A percentile compares a stretch with the other conserved stretches of the same genome.
Evolutionary conservation across 2,329 filamentous ascomycete species (phyloP).

Genomic region (Talaromyces sp.): DNA sequence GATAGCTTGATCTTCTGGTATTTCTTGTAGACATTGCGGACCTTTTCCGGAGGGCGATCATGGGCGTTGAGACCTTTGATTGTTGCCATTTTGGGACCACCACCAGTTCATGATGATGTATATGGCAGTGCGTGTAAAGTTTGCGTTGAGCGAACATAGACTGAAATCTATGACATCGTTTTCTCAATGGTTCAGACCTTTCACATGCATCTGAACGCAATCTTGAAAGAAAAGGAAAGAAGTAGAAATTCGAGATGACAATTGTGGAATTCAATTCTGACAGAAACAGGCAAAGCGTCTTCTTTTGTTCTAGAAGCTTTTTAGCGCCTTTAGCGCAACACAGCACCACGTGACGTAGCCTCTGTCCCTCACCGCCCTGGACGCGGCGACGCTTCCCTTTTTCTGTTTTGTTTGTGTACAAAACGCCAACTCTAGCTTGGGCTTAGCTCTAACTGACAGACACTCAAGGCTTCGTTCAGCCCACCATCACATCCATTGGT

Average conservation of each 20-base stretch:
- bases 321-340: slow-evolving; percentile 6
- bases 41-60: slow-evolving; percentile 67
- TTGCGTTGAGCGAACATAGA: background rate
- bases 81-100: slow-evolving; percentile 28
- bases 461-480: slow-evolving; percentile 46
- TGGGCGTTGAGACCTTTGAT: slow-evolving; percentile 64
- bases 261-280: background rate
- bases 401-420: slow-evolving; percentile 39
- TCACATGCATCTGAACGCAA: background rate
- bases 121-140: background rate
- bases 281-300: background rate
- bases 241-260: background rate
- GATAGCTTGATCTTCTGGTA: slow-evolving; percentile 61
- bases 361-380: slow-evolving; percentile 28
- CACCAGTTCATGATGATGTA: slow-evolving; percentile 10
- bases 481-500: slow-evolving; percentile 32
- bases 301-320: background rate
- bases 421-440: slow-evolving; percentile 9
- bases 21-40: slow-evolving; percentile 71
- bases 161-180: background rate
- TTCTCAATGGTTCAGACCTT: background rate
- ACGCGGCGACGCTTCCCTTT: slow-evolving; percentile 21
- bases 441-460: background rate
- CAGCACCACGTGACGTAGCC: slow-evolving; percentile 1
- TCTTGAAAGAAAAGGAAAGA: background rate